Evolutionary conservation across 2,329 filamentous ascomycete genomes (phyloP), one percentile per base, ranked within the genome.

Genomic region (Scytalidium lignicola): DNA sequence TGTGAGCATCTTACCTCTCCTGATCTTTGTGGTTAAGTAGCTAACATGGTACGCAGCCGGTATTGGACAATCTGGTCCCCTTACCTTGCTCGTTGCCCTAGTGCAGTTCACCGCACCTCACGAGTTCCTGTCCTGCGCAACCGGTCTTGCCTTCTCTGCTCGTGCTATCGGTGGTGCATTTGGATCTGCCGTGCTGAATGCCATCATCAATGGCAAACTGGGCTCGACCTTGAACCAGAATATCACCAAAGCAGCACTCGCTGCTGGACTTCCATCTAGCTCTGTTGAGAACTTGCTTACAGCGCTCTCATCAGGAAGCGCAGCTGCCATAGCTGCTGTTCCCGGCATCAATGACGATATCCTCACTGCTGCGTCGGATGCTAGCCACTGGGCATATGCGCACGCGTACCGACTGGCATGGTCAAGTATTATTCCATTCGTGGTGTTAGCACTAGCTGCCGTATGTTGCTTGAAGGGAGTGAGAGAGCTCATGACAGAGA

Each of bases 101-200:
- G 67, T 78, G 17, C 75, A 79, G 54, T 78, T 78, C 58, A 76
- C 74, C 1, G 71, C 75, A 0, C 74, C 75, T 2, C 75, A 78
- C 51, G 70, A 71, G 3, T 76, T 70, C 56, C 68, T 78, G 13
- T 76, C 74, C 0, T 78, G 75, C 0, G 75, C 75, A 1, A 78
- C 75, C 0, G 75, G 75, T 0, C 68, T 79, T 0, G 74, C 73
- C 3, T 78, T 78, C 58, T 76, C 74, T 0, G 74, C 74, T 2
- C 67, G 75, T 22, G 75, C 75, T 23, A 72, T 79, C 15, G 75
- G 75, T 19, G 75, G 75, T 17, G 74, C 75, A 0, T 77, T 78
- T 47, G 75, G 75, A 0, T 75, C 73, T 1, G 74, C 75, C 1
- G 74, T 77, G 2, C 63, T 79, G 1, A 67, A 76, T 54, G 72